Conservation (phyloP, 2,329 filamentous ascomycete genomes). For the Aphanoascus verrucosus region DNA sequence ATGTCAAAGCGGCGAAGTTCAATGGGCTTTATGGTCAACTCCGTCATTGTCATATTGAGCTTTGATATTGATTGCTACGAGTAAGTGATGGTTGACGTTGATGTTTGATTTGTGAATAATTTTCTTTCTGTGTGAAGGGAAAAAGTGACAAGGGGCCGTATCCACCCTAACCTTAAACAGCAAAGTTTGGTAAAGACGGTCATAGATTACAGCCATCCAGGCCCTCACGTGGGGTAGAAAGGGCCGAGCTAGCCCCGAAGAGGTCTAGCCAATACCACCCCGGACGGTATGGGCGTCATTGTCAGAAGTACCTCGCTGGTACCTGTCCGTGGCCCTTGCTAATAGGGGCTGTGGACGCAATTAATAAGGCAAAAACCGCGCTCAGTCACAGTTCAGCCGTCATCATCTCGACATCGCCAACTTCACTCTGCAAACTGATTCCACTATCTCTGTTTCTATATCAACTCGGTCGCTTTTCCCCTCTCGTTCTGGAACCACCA, state of each 20-base stretch:
- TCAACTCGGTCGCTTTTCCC: too few species aligned
- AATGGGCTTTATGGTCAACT: background rate
- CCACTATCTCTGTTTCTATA: too few species aligned
- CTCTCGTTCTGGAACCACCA: background rate
- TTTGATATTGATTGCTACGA: too few species aligned
- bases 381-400: background rate
- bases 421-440: too few species aligned
- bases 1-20: background rate
- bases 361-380: background rate
- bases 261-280: background rate
- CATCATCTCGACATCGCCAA: too few species aligned
- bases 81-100: background rate
- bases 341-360: background rate
- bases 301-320: background rate
- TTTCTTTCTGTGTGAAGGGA: background rate
- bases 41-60: background rate
- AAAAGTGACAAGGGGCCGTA: background rate
- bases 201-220: constrained; percentile 3
- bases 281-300: constrained; percentile 4
- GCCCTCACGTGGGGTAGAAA: constrained; percentile 1
- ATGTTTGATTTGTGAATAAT: background rate
- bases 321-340: background rate
- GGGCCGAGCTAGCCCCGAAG: background rate
- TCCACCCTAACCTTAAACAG: constrained; percentile 3
- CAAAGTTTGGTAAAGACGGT: background rate